Percentiles rank a stretch among this genome's conserved stretches.
Conservation (phyloP, 1,284 basidiomycete genomes). For the Rhodofomes roseus region DNA sequence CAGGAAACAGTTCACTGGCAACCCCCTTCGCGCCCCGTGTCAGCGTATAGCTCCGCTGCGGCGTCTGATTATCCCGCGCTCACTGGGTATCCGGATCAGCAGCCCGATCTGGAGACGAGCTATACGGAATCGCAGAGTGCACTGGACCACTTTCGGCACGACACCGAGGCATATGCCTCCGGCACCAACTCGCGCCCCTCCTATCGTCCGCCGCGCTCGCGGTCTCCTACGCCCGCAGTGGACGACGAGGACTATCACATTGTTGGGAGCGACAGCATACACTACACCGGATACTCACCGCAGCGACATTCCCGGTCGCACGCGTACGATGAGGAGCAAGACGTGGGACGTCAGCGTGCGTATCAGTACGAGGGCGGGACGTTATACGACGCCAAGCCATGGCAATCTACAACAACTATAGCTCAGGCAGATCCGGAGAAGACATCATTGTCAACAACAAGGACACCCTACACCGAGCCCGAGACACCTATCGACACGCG, state of each 20-base stretch:
- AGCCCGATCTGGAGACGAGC: constrained; percentile 13
- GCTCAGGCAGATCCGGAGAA: constrained; percentile 18
- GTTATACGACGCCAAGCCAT: neutral
- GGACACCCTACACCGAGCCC: constrained; percentile 20
- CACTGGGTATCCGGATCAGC: constrained; percentile 15
- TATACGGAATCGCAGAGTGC: constrained; percentile 16
- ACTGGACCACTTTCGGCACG: constrained; percentile 38
- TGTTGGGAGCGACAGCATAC: constrained; percentile 48
- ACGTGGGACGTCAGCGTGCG: constrained; percentile 3
- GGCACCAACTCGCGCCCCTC: constrained; percentile 49
- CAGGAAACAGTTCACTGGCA: constrained; percentile 13
- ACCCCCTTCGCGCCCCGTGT: constrained; percentile 17
- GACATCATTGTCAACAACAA: constrained; percentile 18
- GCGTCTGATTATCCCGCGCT: constrained; percentile 3
- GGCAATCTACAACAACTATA: neutral
- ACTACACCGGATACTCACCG: constrained; percentile 42
- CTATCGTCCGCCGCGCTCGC: constrained; percentile 51
- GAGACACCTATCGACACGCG: constrained; percentile 56
- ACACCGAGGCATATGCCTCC: constrained; percentile 64
- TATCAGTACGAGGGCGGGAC: neutral
- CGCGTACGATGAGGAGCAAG: constrained; percentile 19
- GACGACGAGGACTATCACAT: constrained; percentile 68
- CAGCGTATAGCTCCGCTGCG: constrained; percentile 16
- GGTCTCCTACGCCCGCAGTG: constrained; percentile 68
- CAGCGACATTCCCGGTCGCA: constrained; percentile 14